A percentile compares a stretch with the other conserved stretches of the same genome.
Evolutionary conservation across 768 basidiomycete genomes (phyloP).

Genomic region (Tylopilus balloui): DNA sequence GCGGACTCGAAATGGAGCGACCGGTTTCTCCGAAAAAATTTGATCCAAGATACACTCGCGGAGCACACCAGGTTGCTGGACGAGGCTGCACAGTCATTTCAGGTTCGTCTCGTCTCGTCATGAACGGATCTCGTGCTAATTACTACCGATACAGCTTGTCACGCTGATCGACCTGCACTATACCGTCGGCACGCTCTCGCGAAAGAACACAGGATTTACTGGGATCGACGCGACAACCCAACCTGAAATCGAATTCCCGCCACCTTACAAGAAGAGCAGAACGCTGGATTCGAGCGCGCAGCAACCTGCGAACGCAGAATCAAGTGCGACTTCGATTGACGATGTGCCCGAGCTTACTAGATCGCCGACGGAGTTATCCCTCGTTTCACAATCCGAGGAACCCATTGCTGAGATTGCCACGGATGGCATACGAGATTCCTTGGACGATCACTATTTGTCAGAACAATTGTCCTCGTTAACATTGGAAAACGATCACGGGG

Average conservation of each 20-base stretch:
- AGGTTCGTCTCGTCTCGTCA: slow-evolving; percentile 27
- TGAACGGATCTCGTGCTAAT: not conserved
- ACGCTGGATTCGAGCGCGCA: not conserved
- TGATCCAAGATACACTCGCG: slow-evolving; percentile 38
- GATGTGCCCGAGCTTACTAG: not conserved
- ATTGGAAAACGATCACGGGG: slow-evolving; percentile 34
- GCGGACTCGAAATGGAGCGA: slow-evolving; percentile 39
- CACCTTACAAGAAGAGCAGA: slow-evolving; percentile 19
- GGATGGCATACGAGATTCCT: slow-evolving; percentile 8
- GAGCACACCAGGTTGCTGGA: slow-evolving; percentile 35
- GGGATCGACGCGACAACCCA: not conserved
- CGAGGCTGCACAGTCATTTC: slow-evolving; percentile 45
- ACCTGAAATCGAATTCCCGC: slow-evolving; percentile 7
- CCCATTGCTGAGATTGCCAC: slow-evolving; percentile 21
- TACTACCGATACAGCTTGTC: slow-evolving; percentile 33
- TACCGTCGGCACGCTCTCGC: slow-evolving; percentile 28
- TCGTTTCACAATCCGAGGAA: slow-evolving; percentile 1
- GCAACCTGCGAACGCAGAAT: not conserved
- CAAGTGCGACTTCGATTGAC: not conserved
- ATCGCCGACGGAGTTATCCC: not conserved
- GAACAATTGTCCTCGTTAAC: slow-evolving; percentile 19
- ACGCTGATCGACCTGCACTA: slow-evolving; percentile 47
- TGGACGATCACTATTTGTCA: slow-evolving; percentile 22
- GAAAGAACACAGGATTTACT: not conserved
- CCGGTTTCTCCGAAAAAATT: slow-evolving; percentile 37